phyloP scores from a whole-genome alignment of 305 asterid genomes.

The Petunia hybrid region DNA sequence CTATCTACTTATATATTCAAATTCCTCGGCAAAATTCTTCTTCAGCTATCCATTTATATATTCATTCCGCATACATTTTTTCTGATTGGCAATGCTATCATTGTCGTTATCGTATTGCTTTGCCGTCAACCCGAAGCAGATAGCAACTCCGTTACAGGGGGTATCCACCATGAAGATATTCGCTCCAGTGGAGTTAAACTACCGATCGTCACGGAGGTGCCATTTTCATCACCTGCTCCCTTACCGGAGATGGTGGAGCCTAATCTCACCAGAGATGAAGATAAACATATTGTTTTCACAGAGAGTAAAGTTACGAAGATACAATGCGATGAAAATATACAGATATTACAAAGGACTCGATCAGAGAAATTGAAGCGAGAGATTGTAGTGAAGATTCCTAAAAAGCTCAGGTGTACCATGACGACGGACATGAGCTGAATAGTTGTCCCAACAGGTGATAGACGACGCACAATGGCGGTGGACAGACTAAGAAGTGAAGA shows the following conservation, averaged over 20 bases:
- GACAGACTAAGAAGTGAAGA: slow-evolving; percentile 8
- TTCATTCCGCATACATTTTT: slow-evolving; percentile 14
- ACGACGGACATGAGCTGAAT: background rate
- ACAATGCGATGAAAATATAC: background rate
- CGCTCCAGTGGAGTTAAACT: too few relatives aligned
- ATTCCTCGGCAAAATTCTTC: background rate
- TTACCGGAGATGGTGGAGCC: background rate
- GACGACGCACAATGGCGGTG: background rate
- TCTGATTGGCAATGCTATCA: slow-evolving; percentile 10
- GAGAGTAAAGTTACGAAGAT: background rate
- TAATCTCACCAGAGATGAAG: background rate
- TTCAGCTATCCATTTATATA: background rate
- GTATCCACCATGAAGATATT: background rate
- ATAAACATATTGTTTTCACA: background rate
- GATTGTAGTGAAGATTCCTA: background rate
- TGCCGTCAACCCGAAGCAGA: slow-evolving; percentile 12
- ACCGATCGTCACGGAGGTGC: background rate
- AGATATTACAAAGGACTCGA: background rate
- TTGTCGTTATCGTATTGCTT: background rate
- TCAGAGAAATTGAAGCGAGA: slow-evolving; percentile 12
- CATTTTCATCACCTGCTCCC: background rate
- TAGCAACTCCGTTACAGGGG: background rate
- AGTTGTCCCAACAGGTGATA: background rate
- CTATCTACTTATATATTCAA: background rate
- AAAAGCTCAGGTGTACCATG: slow-evolving; percentile 21